These are phyloP conservation scores for Saksenaea oblongispora DNA, from an alignment of 371 early-diverging fungal genomes.

Conservation along the genomic window DNA sequence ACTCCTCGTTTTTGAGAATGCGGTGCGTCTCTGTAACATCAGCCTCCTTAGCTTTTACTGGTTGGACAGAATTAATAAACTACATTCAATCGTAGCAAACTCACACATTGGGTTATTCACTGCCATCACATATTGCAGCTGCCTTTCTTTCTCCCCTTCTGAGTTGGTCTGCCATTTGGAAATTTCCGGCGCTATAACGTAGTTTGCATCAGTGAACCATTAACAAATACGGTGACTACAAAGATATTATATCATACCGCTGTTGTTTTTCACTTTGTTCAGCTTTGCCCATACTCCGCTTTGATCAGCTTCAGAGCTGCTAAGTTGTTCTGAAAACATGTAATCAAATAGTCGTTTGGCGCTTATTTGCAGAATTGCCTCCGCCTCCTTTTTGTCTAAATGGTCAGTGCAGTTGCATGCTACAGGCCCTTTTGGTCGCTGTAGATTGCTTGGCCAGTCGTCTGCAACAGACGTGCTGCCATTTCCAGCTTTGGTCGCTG, in stretches of 20 bases:
- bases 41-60: constrained; percentile 56
- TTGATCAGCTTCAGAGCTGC: constrained; percentile 12
- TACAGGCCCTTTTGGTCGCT: constrained; percentile 46
- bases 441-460: constrained; percentile 15
- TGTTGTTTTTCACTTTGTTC: constrained; percentile 40
- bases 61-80: not conserved
- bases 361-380: constrained; percentile 45
- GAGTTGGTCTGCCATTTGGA: constrained; percentile 22
- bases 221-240: not conserved
- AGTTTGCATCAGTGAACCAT: not conserved
- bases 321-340: constrained; percentile 50
- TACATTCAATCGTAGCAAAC: not conserved
- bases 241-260: constrained; percentile 21
- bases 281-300: constrained; percentile 45
- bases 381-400: constrained; percentile 60
- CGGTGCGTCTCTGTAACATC: constrained; percentile 55
- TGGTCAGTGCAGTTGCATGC: constrained; percentile 68
- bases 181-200: constrained; percentile 17
- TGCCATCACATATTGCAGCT: constrained; percentile 55
- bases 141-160: constrained; percentile 30
- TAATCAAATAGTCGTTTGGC: constrained; percentile 59
- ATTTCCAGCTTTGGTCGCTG: not conserved
- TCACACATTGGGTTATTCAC: constrained; percentile 56
- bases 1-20: constrained; percentile 39
- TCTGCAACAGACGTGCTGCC: not conserved